Evolutionary conservation across 1,139 yeast genomes (phyloP).

Genomic region (Saccharomyces hybrid): DNA sequence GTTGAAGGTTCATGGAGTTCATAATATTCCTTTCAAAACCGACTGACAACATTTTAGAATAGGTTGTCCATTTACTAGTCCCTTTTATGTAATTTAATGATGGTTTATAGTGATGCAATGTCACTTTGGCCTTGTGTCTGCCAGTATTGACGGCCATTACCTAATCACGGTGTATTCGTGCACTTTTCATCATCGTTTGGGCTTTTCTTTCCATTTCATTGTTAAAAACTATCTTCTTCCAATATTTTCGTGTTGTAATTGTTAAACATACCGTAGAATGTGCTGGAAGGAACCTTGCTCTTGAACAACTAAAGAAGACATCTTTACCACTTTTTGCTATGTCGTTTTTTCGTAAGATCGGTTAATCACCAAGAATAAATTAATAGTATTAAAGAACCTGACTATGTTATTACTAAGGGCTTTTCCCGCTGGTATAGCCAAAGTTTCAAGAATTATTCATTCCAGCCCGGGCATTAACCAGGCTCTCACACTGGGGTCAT

Average conservation of each 20-base stretch:
- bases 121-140: neutral
- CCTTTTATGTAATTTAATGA: neutral
- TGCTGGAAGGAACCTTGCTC: slow-evolving; percentile 99
- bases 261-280: slow-evolving; percentile 89
- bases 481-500: neutral
- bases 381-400: neutral
- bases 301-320: slow-evolving; percentile 83
- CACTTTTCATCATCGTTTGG: neutral
- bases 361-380: neutral
- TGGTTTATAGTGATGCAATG: neutral
- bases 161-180: neutral
- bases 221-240: neutral
- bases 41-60: neutral
- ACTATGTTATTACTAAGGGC: neutral
- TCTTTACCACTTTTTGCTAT: slow-evolving; percentile 14
- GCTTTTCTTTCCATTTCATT: neutral
- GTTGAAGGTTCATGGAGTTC: neutral
- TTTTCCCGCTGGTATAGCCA: neutral
- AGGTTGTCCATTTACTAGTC: neutral
- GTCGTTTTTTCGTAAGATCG: slow-evolving; percentile 5
- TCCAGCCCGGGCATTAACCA: neutral
- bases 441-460: neutral
- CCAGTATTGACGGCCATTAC: neutral
- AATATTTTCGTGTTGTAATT: neutral
- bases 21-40: neutral